These are phyloP conservation scores for Silene latifolia DNA, from an alignment of 148 eudicot genomes.

Conservation along the genomic window DNA sequence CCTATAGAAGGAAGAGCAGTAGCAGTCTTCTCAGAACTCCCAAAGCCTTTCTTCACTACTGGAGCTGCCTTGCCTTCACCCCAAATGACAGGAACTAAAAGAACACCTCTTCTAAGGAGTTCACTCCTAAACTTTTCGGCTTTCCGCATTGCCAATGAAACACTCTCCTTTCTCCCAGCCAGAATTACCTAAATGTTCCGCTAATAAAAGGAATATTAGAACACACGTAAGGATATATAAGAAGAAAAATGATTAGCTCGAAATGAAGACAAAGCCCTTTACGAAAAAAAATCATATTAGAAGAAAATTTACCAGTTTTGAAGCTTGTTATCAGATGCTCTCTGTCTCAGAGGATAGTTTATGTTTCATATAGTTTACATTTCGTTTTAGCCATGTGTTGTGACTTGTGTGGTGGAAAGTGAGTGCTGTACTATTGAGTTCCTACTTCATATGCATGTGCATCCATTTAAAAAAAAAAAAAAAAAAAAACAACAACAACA, in stretches of 20 bases:
- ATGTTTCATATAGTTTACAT: too few species aligned
- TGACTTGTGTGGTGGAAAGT: not conserved
- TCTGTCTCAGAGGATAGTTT: not conserved
- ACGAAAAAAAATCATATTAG: not conserved
- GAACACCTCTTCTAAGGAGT: constrained; percentile 79
- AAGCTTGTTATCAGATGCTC: not conserved
- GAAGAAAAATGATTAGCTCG: not conserved
- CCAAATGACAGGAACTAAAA: constrained; percentile 82
- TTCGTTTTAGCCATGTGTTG: too few species aligned
- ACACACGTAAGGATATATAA: not conserved
- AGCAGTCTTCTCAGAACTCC: constrained; percentile 54
- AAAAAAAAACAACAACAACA: not conserved
- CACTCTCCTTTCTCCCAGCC: constrained; percentile 87
- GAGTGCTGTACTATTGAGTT: not conserved
- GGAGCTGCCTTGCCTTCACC: constrained; percentile 55
- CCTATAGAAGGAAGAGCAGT: constrained; percentile 84
- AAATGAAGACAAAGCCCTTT: not conserved
- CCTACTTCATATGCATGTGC: not conserved
- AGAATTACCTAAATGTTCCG: constrained; percentile 63
- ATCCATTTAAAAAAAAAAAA: not conserved
- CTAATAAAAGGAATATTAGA: constrained; percentile 9
- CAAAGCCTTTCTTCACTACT: constrained; percentile 83
- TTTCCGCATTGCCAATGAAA: constrained; percentile 64
- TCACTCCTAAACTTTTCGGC: constrained; percentile 90
- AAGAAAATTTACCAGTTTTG: not conserved